Evolutionary conservation across 305 asterid species (phyloP).

Genomic region (Withania somnifera): DNA sequence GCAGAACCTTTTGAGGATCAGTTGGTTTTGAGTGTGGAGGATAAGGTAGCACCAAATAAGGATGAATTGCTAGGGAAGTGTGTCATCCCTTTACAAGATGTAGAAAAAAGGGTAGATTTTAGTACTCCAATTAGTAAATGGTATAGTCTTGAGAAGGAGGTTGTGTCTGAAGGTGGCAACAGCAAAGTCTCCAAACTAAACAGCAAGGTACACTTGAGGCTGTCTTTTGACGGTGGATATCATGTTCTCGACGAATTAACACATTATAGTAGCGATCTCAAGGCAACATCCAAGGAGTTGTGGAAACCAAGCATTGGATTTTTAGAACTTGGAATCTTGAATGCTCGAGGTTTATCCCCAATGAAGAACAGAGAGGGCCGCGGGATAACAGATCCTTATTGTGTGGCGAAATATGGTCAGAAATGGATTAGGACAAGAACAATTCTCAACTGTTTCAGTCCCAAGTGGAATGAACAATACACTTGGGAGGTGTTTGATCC

Average conservation of each 20-base stretch:
- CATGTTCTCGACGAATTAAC: slow-evolving; percentile 93
- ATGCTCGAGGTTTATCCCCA: slow-evolving; percentile 51
- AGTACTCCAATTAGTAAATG: slow-evolving; percentile 46
- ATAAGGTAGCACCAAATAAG: slow-evolving; percentile 40
- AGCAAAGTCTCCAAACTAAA: slow-evolving; percentile 20
- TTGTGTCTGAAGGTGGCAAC: slow-evolving; percentile 32
- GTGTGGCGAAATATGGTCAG: slow-evolving; percentile 90
- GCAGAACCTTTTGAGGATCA: slow-evolving; percentile 83
- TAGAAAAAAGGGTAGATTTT: slow-evolving; percentile 59
- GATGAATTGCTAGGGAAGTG: slow-evolving; percentile 62
- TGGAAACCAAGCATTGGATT: slow-evolving; percentile 79
- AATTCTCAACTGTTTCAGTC: slow-evolving; percentile 42
- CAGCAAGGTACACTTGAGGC: slow-evolving; percentile 63
- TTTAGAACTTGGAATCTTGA: slow-evolving; percentile 67
- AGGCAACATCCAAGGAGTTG: slow-evolving; percentile 63
- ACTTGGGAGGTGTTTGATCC: slow-evolving; percentile 94
- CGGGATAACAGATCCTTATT: slow-evolving; percentile 68
- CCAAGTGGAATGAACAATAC: slow-evolving; percentile 88
- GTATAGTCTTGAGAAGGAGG: slow-evolving; percentile 64
- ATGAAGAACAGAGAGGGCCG: slow-evolving; percentile 53
- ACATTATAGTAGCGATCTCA: slow-evolving; percentile 69
- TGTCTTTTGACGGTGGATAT: slow-evolving; percentile 77
- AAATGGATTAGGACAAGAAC: slow-evolving; percentile 89
- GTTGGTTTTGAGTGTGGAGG: slow-evolving; percentile 55
- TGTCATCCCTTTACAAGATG: slow-evolving; percentile 38